Evolutionary conservation across 2,329 filamentous ascomycete species (phyloP), one percentile per base, ranked within the genome.

Genomic region (Sporothrix globosa): DNA sequence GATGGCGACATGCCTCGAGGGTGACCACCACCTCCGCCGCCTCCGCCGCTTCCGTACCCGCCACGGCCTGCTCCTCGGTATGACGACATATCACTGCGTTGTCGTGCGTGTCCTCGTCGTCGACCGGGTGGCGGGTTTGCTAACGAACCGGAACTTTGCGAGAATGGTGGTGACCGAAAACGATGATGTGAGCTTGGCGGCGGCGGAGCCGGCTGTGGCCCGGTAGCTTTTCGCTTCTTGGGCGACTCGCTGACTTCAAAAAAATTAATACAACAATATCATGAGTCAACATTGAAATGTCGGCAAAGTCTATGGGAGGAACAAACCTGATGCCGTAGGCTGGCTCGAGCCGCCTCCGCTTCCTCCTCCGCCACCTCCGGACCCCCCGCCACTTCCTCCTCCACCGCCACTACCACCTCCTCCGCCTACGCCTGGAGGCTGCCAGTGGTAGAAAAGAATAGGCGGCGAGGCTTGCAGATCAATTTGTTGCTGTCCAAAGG

Each of bases 401-500:
- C 66, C 39, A 13, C 44, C 24, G 19, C 30, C 39, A 44, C 41
- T 41, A 21, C 66, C 27, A 4, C 41, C 27, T 17, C 44, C 67
- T 50, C 67, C 54, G 1, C 41, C 41, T 14, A 52, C 41, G 17
- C 56, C 50, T 0, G 93, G 93, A 60, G 93, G 93, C 72, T 95
- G 91, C 93, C 93, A 97, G 78, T 97, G 92, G 77, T 97, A 92
- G 78, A 97, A 97, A 79, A 92, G 96, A 63, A 97, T 91, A 27
- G 90, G 91, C 0, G 91, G 89, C 53, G 91, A 92, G 21, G 88
- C 86, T 73, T 90, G 84, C 58, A 87, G 81, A 61, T 89, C 87
- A 5, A 67, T 66, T 74, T 91, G 86, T 75, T 89, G 87, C 71
- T 86, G 85, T 60, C 81, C 78, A 52, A 83, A 80, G 9, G 83